Base-by-base conservation (phyloP, 192 early-diverging fungal species). In the Funneliformis mosseae region DNA sequence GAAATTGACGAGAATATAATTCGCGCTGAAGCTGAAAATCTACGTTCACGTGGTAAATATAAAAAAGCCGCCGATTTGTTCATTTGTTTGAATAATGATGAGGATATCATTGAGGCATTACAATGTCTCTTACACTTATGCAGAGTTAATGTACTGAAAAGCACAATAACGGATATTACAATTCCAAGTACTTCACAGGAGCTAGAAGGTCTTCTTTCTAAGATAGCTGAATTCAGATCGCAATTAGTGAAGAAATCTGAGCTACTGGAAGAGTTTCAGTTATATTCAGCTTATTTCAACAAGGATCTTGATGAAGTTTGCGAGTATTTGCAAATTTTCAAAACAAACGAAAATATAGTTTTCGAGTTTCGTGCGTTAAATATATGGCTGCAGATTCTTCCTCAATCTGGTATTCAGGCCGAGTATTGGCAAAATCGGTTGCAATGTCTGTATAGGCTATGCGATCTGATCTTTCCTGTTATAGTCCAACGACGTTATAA, bases 271-370 rank as follows among this genome's bases (percentile, higher is more conserved):
- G 60, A 77, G 21, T n/a, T 77, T 38, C 62, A 42, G 2, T 45
- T 77, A 45, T 77, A 77, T 27, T 23, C 4, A 64, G 76, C 76
- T 63, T 77, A 27, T 63, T 77, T 66, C 11, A 39, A 77, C 41
- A 25, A n/a, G 5, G 41, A 66, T 16, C 76, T 77, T 21, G 21
- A 25, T 66, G 14, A 27, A 9, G 63, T 27, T 66, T 25, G 5
- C 10, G 14, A 28, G 27, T 66, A 11, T 25, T 28, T 33, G 12
- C 25, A 66, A 28, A 12, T 28, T 66, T 66, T 28, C 1, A 28
- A 14, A 0, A 27, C 12, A 25, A 66, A 28, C 21, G 63, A 28
- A 14, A 28, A 66, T 5, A 0, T 66, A 28, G 63, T 27, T 21
- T 27, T 0, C 0, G 63, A 64, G 61, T 77, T 60, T 64, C 60